phyloP scores from a whole-genome alignment of 768 basidiomycete genomes.

The Panaeolus cyanescens region DNA sequence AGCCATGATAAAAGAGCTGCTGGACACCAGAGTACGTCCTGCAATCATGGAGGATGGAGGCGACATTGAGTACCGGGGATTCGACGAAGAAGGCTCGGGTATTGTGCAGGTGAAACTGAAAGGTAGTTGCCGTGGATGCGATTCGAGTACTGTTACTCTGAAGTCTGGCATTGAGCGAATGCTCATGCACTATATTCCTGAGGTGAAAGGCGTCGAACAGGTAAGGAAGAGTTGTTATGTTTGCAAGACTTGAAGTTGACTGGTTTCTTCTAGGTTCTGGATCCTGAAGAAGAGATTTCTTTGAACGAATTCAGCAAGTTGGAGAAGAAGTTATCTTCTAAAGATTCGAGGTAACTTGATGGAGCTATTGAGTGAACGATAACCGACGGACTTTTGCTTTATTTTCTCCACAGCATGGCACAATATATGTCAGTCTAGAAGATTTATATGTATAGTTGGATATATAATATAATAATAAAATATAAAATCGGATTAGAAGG shows the following conservation, averaged over 20 bases:
- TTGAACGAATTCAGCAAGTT: slow-evolving; percentile 88
- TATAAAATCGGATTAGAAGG: background rate
- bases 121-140: slow-evolving; percentile 96
- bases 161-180: slow-evolving; percentile 98
- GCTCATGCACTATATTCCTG: slow-evolving; percentile 99
- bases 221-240: slow-evolving; percentile 36
- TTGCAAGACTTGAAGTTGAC: background rate
- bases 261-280: slow-evolving; percentile 63
- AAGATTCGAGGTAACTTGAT: slow-evolving; percentile 46
- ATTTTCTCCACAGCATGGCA: slow-evolving; percentile 57
- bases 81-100: slow-evolving; percentile 77
- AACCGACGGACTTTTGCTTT: slow-evolving; percentile 6
- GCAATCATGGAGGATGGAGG: slow-evolving; percentile 99
- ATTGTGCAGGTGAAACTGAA: slow-evolving; percentile 89
- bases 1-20: slow-evolving; percentile 97
- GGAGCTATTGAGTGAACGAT: background rate
- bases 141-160: slow-evolving; percentile 90
- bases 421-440: slow-evolving; percentile 77
- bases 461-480: slow-evolving; percentile 7
- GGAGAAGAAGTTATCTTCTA: slow-evolving; percentile 63
- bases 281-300: slow-evolving; percentile 87
- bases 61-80: slow-evolving; percentile 94
- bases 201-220: slow-evolving; percentile 91
- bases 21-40: slow-evolving; percentile 93
- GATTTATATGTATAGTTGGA: slow-evolving; percentile 5